Conservation (phyloP, 2,329 filamentous ascomycete genomes). For the Cladosporium sp. region DNA sequence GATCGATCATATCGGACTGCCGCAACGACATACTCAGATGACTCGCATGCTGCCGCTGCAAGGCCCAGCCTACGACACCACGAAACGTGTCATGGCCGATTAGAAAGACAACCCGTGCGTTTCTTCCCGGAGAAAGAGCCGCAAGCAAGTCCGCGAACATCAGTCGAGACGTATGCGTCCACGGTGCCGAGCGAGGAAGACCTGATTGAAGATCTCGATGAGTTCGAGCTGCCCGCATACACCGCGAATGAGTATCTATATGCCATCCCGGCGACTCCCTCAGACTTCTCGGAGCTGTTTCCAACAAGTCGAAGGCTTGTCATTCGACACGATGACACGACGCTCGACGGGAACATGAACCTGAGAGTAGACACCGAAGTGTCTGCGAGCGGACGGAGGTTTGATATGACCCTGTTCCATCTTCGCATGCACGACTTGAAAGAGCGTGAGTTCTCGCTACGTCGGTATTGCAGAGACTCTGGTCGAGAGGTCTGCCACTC, state of each 20-base stretch:
- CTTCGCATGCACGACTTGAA: constrained; percentile 89
- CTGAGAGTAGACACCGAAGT: constrained; percentile 79
- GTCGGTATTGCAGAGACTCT: constrained; percentile 87
- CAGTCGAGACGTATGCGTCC: constrained; percentile 76
- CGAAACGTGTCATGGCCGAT: constrained; percentile 22
- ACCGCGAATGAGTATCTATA: constrained; percentile 55
- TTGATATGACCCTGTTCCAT: constrained; percentile 76
- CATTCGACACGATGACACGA: constrained; percentile 86
- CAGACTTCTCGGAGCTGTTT: constrained; percentile 79
- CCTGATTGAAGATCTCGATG: constrained; percentile 41
- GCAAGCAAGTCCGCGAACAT: constrained; percentile 49
- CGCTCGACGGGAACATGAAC: constrained; percentile 93
- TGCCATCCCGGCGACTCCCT: constrained; percentile 64
- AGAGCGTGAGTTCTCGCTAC: constrained; percentile 80
- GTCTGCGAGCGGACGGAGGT: constrained; percentile 47
- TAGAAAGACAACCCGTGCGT: constrained; percentile 17
- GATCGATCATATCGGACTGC: constrained; percentile 26
- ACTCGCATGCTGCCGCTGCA: constrained; percentile 11
- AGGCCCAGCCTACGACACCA: constrained; percentile 25
- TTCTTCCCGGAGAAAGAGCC: constrained; percentile 22
- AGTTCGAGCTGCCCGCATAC: constrained; percentile 56
- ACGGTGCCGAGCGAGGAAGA: constrained; percentile 60
- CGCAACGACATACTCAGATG: constrained; percentile 24
- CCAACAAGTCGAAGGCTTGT: constrained; percentile 75
- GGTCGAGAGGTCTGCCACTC: constrained; percentile 89